Percentiles rank a stretch among this genome's conserved stretches.
Conservation (phyloP, 768 basidiomycete genomes). For the Suillus cothurnatus region DNA sequence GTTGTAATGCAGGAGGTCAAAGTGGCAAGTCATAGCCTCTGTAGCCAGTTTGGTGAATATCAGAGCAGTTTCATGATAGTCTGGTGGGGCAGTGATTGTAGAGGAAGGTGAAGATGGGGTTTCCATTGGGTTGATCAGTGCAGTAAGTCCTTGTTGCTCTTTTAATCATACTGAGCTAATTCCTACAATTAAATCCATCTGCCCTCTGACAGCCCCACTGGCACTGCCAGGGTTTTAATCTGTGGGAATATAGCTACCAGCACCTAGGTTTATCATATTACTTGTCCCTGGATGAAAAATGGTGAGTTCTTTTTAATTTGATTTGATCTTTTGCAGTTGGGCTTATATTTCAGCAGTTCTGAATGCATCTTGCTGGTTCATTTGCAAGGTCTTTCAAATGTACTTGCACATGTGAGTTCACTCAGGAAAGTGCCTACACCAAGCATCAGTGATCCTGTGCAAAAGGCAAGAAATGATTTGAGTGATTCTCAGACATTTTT, state of each 20-base stretch:
- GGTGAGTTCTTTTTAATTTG: background rate
- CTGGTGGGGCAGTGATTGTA: background rate
- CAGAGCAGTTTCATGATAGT: background rate
- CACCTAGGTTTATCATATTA: background rate
- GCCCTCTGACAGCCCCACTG: background rate
- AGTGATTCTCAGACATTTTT: background rate
- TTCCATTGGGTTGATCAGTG: background rate
- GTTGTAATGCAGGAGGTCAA: background rate
- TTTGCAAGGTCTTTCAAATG: background rate
- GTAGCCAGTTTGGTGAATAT: background rate
- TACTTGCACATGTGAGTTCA: background rate
- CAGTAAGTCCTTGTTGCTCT: background rate
- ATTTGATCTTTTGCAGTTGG: background rate
- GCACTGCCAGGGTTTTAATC: background rate
- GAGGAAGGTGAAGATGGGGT: background rate
- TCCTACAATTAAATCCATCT: background rate
- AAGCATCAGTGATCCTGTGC: no score
- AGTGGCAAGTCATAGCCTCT: background rate
- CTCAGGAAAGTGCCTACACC: background rate
- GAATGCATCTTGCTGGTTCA: background rate
- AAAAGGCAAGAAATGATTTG: no score
- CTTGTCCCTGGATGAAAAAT: background rate
- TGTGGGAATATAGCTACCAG: background rate
- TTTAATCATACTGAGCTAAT: background rate
- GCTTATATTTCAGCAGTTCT: background rate